phyloP scores from a whole-genome alignment of 805 yeast genomes.

The Candida multigemmis region DNA sequence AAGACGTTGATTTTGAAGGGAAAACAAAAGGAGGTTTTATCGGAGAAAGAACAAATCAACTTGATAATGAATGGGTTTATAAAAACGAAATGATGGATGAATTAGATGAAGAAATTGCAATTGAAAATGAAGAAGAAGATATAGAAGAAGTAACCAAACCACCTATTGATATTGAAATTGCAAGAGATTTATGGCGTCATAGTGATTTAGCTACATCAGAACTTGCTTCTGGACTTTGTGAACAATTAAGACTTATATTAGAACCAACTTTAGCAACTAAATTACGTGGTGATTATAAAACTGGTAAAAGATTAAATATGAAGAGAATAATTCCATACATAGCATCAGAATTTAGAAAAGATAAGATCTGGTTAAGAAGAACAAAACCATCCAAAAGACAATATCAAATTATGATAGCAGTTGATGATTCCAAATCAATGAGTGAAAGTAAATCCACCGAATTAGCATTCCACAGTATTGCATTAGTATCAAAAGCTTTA shows the following conservation, averaged over 20 bases:
- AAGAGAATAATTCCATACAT: constrained; percentile 95
- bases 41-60: constrained; percentile 34
- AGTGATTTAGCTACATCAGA: constrained; percentile 85
- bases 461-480: constrained; percentile 89
- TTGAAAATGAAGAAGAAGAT: constrained; percentile 8
- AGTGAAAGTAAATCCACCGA: constrained; percentile 85
- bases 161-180: constrained; percentile 49
- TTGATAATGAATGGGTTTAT: constrained; percentile 12
- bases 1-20: constrained; percentile 39
- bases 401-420: constrained; percentile 94
- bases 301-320: constrained; percentile 96
- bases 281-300: constrained; percentile 88
- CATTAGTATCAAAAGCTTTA: constrained; percentile 87
- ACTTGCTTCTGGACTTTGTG: constrained; percentile 78
- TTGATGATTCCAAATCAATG: constrained; percentile 97
- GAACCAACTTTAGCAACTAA: constrained; percentile 98
- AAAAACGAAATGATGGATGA: constrained; percentile 9
- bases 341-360: constrained; percentile 95
- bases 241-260: constrained; percentile 82
- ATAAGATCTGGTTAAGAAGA: constrained; percentile 95
- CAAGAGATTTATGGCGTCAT: constrained; percentile 71
- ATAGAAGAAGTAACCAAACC: constrained; percentile 19
- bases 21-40: constrained; percentile 42
- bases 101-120: constrained; percentile 8
- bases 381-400: constrained; percentile 96